Conservation (phyloP, 805 yeast species). For the Candida ponderosae region DNA sequence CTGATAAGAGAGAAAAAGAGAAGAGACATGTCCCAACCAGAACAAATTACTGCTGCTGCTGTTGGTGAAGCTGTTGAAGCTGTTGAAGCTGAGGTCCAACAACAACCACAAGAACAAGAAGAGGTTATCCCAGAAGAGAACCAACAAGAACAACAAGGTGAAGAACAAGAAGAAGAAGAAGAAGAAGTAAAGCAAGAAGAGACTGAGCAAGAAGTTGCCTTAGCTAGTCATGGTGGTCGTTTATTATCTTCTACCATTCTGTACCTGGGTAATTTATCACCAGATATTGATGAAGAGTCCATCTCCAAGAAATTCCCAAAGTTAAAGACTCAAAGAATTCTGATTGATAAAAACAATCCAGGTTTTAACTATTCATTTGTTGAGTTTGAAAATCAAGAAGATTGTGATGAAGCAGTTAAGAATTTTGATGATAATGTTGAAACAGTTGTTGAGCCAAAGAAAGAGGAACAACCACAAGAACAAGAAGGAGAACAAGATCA, state of each 20-base stretch:
- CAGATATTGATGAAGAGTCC: conserved; percentile 52
- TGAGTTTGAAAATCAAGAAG: conserved; percentile 51
- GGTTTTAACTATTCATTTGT: conserved; percentile 81
- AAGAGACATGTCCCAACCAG: too few relatives aligned
- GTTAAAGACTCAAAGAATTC: conserved; percentile 62
- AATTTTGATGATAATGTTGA: conserved; percentile 46
- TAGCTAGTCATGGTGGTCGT: conserved; percentile 74
- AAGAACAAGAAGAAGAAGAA: conserved; percentile 5
- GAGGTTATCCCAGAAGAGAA: neutral
- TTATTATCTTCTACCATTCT: conserved; percentile 66
- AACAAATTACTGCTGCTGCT: conserved; percentile 1
- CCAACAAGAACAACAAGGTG: conserved; percentile 2
- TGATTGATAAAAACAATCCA: conserved; percentile 66
- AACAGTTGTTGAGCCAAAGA: too few relatives aligned
- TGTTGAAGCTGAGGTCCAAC: conserved; percentile 3
- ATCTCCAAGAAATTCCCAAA: conserved; percentile 53
- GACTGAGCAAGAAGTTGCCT: conserved; percentile 29
- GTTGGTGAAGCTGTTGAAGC: conserved; percentile 4
- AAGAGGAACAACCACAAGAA: too few relatives aligned
- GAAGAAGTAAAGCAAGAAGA: conserved; percentile 3
- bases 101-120: neutral
- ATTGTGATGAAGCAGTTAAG: conserved; percentile 57
- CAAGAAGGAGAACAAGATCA: too few relatives aligned
- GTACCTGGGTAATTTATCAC: conserved; percentile 70
- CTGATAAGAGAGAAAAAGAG: too few relatives aligned